These are phyloP conservation scores for Aspergillus phoenicis DNA, from an alignment of 2,329 filamentous ascomycete genomes.

Conservation along the genomic window DNA sequence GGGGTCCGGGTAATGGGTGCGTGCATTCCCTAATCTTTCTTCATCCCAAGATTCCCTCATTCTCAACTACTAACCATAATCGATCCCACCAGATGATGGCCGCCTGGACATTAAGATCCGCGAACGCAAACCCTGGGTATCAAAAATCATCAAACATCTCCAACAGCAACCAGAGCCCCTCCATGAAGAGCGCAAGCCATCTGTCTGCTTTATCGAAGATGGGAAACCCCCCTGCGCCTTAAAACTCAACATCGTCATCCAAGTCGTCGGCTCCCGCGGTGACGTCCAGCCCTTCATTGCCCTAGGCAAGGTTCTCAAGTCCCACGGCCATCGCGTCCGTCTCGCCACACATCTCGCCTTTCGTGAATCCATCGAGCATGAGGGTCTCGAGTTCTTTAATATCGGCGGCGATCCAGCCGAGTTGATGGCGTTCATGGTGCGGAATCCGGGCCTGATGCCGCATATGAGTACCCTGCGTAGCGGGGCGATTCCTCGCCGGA, in stretches of 20 bases:
- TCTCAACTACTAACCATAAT: not conserved
- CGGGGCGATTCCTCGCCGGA: constrained; percentile 74
- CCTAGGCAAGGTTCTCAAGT: constrained; percentile 65
- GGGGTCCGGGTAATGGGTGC: constrained; percentile 25
- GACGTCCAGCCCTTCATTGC: constrained; percentile 78
- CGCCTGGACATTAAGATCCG: constrained; percentile 79
- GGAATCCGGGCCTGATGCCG: constrained; percentile 83
- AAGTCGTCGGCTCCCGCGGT: constrained; percentile 73
- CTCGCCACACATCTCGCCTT: constrained; percentile 74
- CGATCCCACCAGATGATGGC: constrained; percentile 63
- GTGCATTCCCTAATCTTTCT: not conserved
- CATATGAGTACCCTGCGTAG: constrained; percentile 74
- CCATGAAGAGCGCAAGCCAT: constrained; percentile 8
- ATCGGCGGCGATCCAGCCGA: constrained; percentile 76
- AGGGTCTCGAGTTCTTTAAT: constrained; percentile 73
- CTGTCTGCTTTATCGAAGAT: not conserved
- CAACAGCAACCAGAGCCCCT: constrained; percentile 15
- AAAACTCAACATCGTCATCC: constrained; percentile 66
- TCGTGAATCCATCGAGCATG: constrained; percentile 67
- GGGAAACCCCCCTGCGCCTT: constrained; percentile 17
- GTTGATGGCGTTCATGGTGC: constrained; percentile 89
- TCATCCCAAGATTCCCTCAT: not conserved
- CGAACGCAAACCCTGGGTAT: constrained; percentile 67
- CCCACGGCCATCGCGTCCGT: constrained; percentile 71
- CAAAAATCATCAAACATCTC: constrained; percentile 64